Evolutionary conservation across 2,329 filamentous ascomycete genomes (phyloP).

Genomic region (Fusarium sublunatum): DNA sequence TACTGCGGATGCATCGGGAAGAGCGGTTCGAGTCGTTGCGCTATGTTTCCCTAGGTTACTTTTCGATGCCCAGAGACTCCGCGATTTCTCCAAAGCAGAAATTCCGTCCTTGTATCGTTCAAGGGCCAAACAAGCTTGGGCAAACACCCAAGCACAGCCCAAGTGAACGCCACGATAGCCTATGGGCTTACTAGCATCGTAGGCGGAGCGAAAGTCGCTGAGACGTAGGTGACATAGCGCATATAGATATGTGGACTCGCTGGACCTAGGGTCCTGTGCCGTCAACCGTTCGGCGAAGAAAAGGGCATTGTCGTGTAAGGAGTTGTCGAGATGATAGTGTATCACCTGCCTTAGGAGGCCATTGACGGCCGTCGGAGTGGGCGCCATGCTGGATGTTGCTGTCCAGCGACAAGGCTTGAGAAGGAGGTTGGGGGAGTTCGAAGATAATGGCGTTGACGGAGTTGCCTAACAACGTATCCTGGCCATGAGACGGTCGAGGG

Average conservation of each 20-base stretch:
- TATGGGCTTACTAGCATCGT: constrained; percentile 79
- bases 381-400: constrained; percentile 60
- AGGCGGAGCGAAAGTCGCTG: constrained; percentile 85
- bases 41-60: constrained; percentile 86
- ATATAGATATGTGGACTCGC: constrained; percentile 84
- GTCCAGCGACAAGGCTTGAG: constrained; percentile 31
- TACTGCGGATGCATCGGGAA: constrained; percentile 87
- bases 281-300: constrained; percentile 91
- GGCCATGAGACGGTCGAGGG: constrained; percentile 44
- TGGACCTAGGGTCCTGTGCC: constrained; percentile 83
- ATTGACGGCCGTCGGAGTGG: constrained; percentile 61
- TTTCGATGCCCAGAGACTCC: constrained; percentile 77
- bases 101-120: constrained; percentile 85
- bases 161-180: constrained; percentile 79
- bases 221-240: constrained; percentile 86
- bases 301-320: constrained; percentile 87
- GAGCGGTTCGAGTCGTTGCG: constrained; percentile 76
- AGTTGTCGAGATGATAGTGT: constrained; percentile 85
- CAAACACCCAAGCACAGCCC: constrained; percentile 91
- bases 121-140: constrained; percentile 84
- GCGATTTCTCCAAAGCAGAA: constrained; percentile 83
- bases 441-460: constrained; percentile 29
- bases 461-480: constrained; percentile 42
- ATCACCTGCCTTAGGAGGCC: constrained; percentile 69
- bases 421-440: constrained; percentile 16